Evolutionary conservation across 495 filamentous ascomycete genomes (phyloP).

Genomic region (Daldinia bambusicola): DNA sequence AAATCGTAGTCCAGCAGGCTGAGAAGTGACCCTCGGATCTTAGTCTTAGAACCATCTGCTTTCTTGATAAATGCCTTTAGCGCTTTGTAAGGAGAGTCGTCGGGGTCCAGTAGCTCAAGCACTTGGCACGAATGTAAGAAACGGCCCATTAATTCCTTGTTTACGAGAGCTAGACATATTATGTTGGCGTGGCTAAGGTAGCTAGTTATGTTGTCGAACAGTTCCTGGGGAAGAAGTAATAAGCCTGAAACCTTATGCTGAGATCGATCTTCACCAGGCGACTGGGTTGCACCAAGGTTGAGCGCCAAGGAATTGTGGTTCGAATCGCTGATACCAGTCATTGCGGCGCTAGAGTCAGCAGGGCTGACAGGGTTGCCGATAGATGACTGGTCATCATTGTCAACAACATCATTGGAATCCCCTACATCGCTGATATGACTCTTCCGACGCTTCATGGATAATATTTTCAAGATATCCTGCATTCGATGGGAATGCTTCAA

Average conservation of each 20-base stretch:
- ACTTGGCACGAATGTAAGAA: slow-evolving; percentile 26
- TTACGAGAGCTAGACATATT: slow-evolving; percentile 32
- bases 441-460: slow-evolving; percentile 27
- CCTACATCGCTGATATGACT: not conserved
- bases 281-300: not conserved
- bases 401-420: slow-evolving; percentile 9
- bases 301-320: slow-evolving; percentile 4
- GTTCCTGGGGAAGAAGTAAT: slow-evolving; percentile 37
- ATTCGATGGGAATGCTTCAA: slow-evolving; percentile 15
- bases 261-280: not conserved
- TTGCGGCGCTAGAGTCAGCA: slow-evolving; percentile 8
- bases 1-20: slow-evolving; percentile 38
- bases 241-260: slow-evolving; percentile 13
- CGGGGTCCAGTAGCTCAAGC: not conserved
- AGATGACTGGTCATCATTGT: slow-evolving; percentile 32
- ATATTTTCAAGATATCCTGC: slow-evolving; percentile 17
- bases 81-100: slow-evolving; percentile 9
- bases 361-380: slow-evolving; percentile 26
- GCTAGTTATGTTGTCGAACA: slow-evolving; percentile 38
- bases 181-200: slow-evolving; percentile 27
- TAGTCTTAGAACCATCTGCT: slow-evolving; percentile 19
- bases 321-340: slow-evolving; percentile 13
- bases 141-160: slow-evolving; percentile 38
- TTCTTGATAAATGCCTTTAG: slow-evolving; percentile 27
- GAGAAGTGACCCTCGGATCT: slow-evolving; percentile 30